Evolutionary conservation across 345 rosid genomes (phyloP).

Genomic region (Dimocarpus longan): DNA sequence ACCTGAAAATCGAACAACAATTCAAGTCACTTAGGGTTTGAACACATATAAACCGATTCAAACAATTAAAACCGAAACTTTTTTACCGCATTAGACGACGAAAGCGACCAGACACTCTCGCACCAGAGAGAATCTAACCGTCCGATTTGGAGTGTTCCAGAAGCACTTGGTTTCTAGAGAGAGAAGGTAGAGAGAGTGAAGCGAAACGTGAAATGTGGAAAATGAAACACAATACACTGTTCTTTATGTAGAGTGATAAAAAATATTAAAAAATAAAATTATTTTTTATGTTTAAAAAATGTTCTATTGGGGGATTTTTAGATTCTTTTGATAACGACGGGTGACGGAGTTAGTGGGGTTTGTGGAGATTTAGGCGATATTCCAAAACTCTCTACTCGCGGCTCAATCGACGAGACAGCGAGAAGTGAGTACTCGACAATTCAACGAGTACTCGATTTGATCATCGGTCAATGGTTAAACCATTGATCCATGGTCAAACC

Average conservation of each 20-base stretch:
- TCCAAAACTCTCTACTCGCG: too few species aligned
- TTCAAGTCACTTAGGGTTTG: neutral
- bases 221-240: too few species aligned
- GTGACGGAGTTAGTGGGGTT: neutral
- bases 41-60: neutral
- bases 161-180: neutral
- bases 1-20: neutral
- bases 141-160: neutral
- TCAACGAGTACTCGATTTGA: too few species aligned
- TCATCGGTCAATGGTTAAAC: too few species aligned
- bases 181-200: neutral
- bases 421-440: too few species aligned
- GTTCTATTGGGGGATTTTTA: neutral
- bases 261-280: too few species aligned
- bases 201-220: neutral
- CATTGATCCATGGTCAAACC: too few species aligned
- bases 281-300: neutral
- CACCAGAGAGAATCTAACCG: neutral
- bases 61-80: neutral
- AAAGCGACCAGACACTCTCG: neutral
- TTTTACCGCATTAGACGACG: neutral
- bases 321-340: neutral
- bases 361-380: neutral
- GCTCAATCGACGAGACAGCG: too few species aligned
- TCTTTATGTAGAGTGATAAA: too few species aligned